Conservation (phyloP, 2,329 filamentous ascomycete genomes). For the Chaetomium sp. region DNA sequence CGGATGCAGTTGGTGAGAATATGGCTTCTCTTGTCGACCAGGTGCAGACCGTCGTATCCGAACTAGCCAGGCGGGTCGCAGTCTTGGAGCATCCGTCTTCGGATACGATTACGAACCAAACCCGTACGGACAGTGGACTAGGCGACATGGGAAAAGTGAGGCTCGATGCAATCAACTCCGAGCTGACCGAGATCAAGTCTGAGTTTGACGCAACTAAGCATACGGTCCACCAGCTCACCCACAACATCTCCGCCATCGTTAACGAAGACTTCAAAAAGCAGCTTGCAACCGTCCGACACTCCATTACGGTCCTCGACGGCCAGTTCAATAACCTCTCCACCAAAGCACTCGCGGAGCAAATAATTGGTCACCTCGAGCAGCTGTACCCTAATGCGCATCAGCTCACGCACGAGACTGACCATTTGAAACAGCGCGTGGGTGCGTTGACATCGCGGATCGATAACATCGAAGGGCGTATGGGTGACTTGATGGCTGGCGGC, state of each 20-base stretch:
- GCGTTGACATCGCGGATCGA: neutral
- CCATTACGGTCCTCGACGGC: constrained; percentile 35
- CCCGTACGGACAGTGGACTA: neutral
- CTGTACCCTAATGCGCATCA: constrained; percentile 23
- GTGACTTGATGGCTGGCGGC: constrained; percentile 1
- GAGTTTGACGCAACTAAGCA: neutral
- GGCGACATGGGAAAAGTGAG: neutral
- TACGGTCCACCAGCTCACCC: neutral
- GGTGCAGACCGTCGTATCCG: neutral
- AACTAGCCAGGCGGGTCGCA: neutral
- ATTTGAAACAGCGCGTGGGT: constrained; percentile 6
- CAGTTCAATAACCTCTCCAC: constrained; percentile 46
- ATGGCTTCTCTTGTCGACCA: constrained; percentile 1
- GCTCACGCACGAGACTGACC: constrained; percentile 11
- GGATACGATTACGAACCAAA: no score
- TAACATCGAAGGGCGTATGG: constrained; percentile 1
- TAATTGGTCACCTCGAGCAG: constrained; percentile 33
- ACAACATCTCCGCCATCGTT: neutral
- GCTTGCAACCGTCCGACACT: constrained; percentile 29
- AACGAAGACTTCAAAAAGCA: constrained; percentile 11
- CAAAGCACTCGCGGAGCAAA: constrained; percentile 34
- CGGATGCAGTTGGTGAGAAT: neutral
- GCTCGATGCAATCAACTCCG: neutral
- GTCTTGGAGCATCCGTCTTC: constrained; percentile 1
- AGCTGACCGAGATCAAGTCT: neutral